Percentiles rank a stretch among this genome's conserved stretches.
These are phyloP conservation scores for Hymenotorrendiella dingleyae DNA, from an alignment of 2,329 filamentous ascomycete genomes.

Conservation along the genomic window DNA sequence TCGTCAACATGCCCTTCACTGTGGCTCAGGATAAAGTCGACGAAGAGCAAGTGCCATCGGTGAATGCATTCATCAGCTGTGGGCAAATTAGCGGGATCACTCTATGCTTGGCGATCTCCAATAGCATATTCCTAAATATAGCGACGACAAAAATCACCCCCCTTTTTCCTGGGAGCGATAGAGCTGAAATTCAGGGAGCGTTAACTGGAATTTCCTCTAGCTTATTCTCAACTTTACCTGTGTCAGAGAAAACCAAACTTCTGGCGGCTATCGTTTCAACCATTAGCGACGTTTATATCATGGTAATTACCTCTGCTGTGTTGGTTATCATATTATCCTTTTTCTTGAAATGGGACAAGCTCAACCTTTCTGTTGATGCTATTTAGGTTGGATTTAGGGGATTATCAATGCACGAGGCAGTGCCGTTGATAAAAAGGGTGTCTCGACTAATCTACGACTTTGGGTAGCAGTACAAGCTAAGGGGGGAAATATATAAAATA, in stretches of 20 bases:
- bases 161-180: conserved; percentile 26
- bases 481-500: no score
- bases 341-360: no score
- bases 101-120: conserved; percentile 34
- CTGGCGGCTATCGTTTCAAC: background rate
- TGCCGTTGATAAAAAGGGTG: no score
- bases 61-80: conserved; percentile 35
- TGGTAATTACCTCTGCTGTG: no score
- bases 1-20: conserved; percentile 32
- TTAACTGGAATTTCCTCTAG: conserved; percentile 23
- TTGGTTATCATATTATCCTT: no score
- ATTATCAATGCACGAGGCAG: no score
- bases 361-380: no score
- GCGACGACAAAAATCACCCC: conserved; percentile 25
- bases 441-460: no score
- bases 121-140: conserved; percentile 29
- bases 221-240: conserved; percentile 17
- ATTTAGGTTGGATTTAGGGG: no score
- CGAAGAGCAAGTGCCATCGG: conserved; percentile 26
- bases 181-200: conserved; percentile 25
- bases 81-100: conserved; percentile 33
- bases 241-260: conserved; percentile 1
- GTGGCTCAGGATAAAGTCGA: conserved; percentile 31
- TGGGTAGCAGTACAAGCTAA: no score
- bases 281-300: background rate